Evolutionary conservation across 2,329 filamentous ascomycete genomes (phyloP).

Genomic region (Ophiognomonia clavigignenti-juglandacearum): DNA sequence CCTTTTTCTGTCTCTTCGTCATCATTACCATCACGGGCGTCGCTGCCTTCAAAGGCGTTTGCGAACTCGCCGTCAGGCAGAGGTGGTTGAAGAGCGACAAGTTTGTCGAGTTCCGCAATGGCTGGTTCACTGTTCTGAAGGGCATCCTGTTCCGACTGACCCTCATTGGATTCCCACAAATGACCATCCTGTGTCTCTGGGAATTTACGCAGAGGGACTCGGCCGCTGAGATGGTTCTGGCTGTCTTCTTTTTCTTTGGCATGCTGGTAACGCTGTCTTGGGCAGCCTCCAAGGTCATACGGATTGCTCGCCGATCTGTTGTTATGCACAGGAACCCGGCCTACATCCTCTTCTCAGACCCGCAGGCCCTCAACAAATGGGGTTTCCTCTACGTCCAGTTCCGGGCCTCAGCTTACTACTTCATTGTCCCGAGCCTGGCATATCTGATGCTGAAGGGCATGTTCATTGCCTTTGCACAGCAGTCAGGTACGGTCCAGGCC

Average conservation of each 20-base stretch:
- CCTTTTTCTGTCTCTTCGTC: slow-evolving; percentile 85
- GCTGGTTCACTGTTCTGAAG: slow-evolving; percentile 88
- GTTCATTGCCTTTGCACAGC: slow-evolving; percentile 80
- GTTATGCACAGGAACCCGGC: slow-evolving; percentile 92
- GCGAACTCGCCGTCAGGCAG: slow-evolving; percentile 69
- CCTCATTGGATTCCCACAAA: slow-evolving; percentile 86
- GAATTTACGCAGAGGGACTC: slow-evolving; percentile 86
- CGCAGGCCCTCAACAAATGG: slow-evolving; percentile 94
- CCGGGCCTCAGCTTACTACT: slow-evolving; percentile 93
- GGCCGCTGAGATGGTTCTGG: slow-evolving; percentile 77
- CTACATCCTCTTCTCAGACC: slow-evolving; percentile 94
- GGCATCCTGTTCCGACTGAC: slow-evolving; percentile 89
- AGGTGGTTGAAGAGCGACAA: slow-evolving; percentile 79
- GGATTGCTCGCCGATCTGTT: slow-evolving; percentile 82
- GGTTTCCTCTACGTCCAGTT: slow-evolving; percentile 97
- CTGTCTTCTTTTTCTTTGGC: slow-evolving; percentile 82
- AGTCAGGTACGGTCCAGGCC: slow-evolving; percentile 66
- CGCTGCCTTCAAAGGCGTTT: slow-evolving; percentile 72
- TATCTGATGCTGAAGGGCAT: slow-evolving; percentile 86
- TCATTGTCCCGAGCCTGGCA: slow-evolving; percentile 72
- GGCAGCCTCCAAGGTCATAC: slow-evolving; percentile 86
- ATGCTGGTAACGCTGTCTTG: slow-evolving; percentile 74
- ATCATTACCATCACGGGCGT: slow-evolving; percentile 69
- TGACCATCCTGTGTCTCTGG: slow-evolving; percentile 88
- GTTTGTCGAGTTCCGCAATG: slow-evolving; percentile 90